Evolutionary conservation across 371 early-diverging fungal genomes (phyloP).

Genomic region (Circinella minor): DNA sequence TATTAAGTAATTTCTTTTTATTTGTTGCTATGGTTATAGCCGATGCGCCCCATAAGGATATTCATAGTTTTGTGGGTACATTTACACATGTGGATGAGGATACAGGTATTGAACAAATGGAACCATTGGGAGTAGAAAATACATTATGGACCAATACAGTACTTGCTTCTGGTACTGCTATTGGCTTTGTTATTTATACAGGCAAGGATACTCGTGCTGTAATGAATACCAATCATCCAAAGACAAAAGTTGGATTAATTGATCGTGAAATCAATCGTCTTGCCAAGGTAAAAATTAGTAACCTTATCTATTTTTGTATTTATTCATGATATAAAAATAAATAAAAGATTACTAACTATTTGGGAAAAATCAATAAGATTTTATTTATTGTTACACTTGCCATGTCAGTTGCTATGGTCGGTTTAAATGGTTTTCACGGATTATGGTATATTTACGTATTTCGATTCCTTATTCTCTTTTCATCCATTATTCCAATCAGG

Average conservation of each 20-base stretch:
- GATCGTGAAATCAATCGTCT: slow-evolving; percentile 95
- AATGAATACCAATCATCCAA: slow-evolving; percentile 97
- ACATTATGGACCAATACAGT: slow-evolving; percentile 99
- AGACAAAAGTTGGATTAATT: slow-evolving; percentile 95
- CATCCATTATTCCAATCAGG: slow-evolving; percentile 98
- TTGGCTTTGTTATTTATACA: slow-evolving; percentile 97
- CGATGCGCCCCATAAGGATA: slow-evolving; percentile 96
- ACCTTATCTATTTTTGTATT: neutral
- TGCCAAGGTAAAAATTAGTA: slow-evolving; percentile 71
- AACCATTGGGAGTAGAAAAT: slow-evolving; percentile 90
- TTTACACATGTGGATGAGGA: slow-evolving; percentile 60
- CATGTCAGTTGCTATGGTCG: slow-evolving; percentile 88
- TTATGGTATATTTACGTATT: slow-evolving; percentile 91
- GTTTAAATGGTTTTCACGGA: slow-evolving; percentile 88
- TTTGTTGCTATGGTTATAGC: slow-evolving; percentile 42
- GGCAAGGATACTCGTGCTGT: slow-evolving; percentile 97
- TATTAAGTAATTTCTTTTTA: neutral
- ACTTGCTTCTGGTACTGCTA: slow-evolving; percentile 91
- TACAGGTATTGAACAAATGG: slow-evolving; percentile 57
- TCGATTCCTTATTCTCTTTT: slow-evolving; percentile 97
- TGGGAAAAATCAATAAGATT: slow-evolving; percentile 49
- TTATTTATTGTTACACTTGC: slow-evolving; percentile 85
- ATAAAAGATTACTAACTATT: neutral
- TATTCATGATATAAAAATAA: too few species aligned
- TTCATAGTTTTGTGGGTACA: slow-evolving; percentile 94